A percentile compares a stretch with the other conserved stretches of the same genome.
phyloP scores from a whole-genome alignment of 2,329 filamentous ascomycete species.

The Fusarium sp. region DNA sequence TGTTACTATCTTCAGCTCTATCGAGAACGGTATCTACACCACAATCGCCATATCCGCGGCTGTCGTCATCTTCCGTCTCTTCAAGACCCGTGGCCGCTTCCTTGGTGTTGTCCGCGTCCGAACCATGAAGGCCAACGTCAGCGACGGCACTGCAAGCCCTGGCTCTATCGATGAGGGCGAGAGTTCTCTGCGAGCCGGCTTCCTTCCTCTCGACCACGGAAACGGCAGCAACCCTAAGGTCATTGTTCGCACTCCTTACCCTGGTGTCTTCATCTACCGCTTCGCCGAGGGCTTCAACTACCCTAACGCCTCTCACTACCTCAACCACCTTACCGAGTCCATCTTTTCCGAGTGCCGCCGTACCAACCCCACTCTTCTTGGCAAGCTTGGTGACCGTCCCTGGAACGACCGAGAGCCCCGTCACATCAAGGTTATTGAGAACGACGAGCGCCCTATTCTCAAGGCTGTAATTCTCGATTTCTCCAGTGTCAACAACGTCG shows the following conservation, averaged over 20 bases:
- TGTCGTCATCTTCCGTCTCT: conserved; percentile 80
- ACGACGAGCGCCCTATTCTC: conserved; percentile 63
- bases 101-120: conserved; percentile 85
- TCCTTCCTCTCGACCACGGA: conserved; percentile 63
- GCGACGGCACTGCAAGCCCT: conserved; percentile 60
- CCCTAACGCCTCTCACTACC: conserved; percentile 65
- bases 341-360: conserved; percentile 62
- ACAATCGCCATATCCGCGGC: conserved; percentile 79
- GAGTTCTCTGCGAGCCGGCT: conserved; percentile 56
- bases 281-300: conserved; percentile 70
- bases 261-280: conserved; percentile 68
- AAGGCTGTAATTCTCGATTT: conserved; percentile 70
- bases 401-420: conserved; percentile 68
- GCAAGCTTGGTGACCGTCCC: conserved; percentile 66
- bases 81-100: conserved; percentile 83
- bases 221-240: conserved; percentile 66
- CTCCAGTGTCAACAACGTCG: conserved; percentile 67
- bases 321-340: conserved; percentile 62
- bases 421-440: conserved; percentile 50
- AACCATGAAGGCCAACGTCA: conserved; percentile 83
- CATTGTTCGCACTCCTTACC: conserved; percentile 61
- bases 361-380: conserved; percentile 59
- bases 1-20: conserved; percentile 83
- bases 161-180: conserved; percentile 62
- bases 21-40: conserved; percentile 89